These are phyloP conservation scores for Salix dunnii DNA, from an alignment of 345 rosid genomes.

Conservation along the genomic window DNA sequence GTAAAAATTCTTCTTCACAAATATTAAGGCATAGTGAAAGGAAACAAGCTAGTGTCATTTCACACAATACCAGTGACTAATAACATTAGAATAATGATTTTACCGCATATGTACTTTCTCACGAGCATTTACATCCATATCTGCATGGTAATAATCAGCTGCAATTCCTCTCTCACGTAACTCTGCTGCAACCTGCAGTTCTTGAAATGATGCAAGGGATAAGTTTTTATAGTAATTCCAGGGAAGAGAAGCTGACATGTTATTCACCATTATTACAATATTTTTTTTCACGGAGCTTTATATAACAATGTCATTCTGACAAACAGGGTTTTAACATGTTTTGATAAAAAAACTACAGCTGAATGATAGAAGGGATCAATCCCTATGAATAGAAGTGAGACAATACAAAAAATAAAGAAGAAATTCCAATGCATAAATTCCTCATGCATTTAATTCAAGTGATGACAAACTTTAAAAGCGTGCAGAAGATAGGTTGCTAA, in stretches of 20 bases:
- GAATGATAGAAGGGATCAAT: not conserved
- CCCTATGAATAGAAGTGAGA: not conserved
- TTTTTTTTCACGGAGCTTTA: not conserved
- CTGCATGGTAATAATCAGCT: conserved; percentile 88
- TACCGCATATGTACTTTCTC: conserved; percentile 86
- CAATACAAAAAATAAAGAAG: not conserved
- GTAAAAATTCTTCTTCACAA: not conserved
- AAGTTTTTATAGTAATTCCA: not conserved
- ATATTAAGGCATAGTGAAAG: not conserved
- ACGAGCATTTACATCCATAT: conserved; percentile 81
- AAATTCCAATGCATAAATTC: too few relatives aligned
- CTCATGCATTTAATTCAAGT: too few relatives aligned
- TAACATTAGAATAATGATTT: conserved; percentile 8
- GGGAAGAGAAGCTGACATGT: not conserved
- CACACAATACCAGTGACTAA: not conserved
- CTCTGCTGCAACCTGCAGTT: conserved; percentile 74
- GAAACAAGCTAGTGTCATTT: not conserved
- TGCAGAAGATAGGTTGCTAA: not conserved
- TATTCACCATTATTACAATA: not conserved
- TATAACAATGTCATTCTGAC: not conserved
- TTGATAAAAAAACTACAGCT: not conserved
- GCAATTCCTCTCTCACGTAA: conserved; percentile 68
- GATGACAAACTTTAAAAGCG: too few relatives aligned
- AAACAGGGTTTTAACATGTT: not conserved
- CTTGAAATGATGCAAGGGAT: conserved; percentile 20